Evolutionary conservation across 2,329 filamentous ascomycete genomes (phyloP).

Genomic region (Aspergillus sp.): DNA sequence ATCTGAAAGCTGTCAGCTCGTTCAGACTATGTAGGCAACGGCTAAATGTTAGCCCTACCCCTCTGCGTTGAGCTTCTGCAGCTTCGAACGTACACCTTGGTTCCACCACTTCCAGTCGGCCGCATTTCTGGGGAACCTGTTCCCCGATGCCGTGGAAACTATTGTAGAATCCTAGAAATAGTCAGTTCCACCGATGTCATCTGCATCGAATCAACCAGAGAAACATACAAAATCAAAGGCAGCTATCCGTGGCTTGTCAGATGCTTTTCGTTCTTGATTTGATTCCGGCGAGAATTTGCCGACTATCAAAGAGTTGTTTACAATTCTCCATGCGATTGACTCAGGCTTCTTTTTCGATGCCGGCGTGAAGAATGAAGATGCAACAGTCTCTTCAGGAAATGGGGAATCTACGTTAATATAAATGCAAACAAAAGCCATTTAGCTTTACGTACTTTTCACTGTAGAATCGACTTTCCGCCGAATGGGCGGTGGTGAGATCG

Average conservation of each 20-base stretch:
- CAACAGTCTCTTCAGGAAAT: constrained; percentile 46
- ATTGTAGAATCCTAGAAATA: constrained; percentile 75
- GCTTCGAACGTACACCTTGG: constrained; percentile 61
- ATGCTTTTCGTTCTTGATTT: constrained; percentile 11
- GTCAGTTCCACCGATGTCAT: neutral
- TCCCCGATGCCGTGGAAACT: constrained; percentile 76
- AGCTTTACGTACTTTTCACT: constrained; percentile 49
- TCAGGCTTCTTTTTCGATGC: constrained; percentile 80
- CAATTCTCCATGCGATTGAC: constrained; percentile 66
- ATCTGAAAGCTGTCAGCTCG: constrained; percentile 49
- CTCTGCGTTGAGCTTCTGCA: constrained; percentile 69
- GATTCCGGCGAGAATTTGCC: constrained; percentile 61
- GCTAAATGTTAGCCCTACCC: constrained; percentile 51
- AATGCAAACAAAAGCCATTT: neutral
- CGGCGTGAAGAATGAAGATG: constrained; percentile 86
- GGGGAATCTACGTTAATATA: neutral
- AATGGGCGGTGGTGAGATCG: constrained; percentile 58
- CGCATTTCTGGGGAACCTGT: constrained; percentile 68
- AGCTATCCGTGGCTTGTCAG: constrained; percentile 37
- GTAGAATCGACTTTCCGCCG: constrained; percentile 57
- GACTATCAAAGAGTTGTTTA: constrained; percentile 70
- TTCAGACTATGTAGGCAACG: neutral
- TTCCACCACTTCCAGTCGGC: constrained; percentile 97
- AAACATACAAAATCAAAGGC: constrained; percentile 48
- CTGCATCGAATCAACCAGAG: neutral